Evolutionary conservation across 345 rosid genomes (phyloP), one percentile per base, ranked within the genome.

Genomic region (Lepidium aucheri): DNA sequence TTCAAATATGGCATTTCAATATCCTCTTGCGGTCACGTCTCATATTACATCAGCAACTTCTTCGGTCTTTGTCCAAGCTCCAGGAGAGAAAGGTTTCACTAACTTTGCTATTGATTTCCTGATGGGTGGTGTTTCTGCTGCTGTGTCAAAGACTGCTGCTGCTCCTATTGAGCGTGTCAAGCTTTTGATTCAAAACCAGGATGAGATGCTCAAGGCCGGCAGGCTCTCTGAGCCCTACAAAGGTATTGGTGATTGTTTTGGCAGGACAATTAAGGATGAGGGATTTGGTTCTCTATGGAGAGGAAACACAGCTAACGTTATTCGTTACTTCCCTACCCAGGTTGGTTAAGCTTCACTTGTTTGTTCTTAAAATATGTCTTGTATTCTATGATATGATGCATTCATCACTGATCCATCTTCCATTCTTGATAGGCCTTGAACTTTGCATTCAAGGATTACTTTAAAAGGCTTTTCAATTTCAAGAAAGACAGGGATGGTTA

Each of bases 301-400:
- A 75, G 91, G 96, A 51, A 90, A 90, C 76, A 84, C 96, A 10
- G 95, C 90, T 53, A 90, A 90, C 66, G 96, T 90, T 18, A 90
- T 90, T 74, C 88, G 96, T 74, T 90, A 87, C 74, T 90, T 90
- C 79, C 96, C 95, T 14, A 90, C 96, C 54, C 95, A 90, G 91
- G 96, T 83, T 58, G 14, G 56, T 11, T 14, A 14, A 5, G 12
- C 46, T 45, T 43, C 28, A 39, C 20, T 13, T 53, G 0, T 30
- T 42, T 18, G n/a, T 39, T 43, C 6, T 0, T 8, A 1, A 13
- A 4, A 28, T 0, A 12, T 16, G 6, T 3, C 6, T 9, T 12
- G 20, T 60, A n/a, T 26, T 32, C 1, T 28, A 3, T 55, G 28
- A 32, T 6, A 28, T 32, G 22, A 32, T 16, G 18, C 15, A 1